phyloP scores from a whole-genome alignment of 805 yeast genomes.

The Brettanomyces naardenensis region DNA sequence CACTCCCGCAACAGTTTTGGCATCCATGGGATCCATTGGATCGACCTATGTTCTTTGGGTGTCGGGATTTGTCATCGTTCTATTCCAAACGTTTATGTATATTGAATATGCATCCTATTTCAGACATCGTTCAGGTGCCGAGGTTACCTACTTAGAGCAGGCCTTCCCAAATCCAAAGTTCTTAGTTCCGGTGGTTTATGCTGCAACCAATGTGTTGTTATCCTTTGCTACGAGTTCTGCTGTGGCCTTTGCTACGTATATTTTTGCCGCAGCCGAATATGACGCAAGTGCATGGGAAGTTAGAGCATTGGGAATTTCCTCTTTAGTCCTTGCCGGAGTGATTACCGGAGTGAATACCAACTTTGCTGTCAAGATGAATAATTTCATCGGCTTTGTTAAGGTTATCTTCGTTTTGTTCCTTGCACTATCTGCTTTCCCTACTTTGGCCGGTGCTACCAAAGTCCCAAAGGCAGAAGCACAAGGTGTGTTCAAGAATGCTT shows the following conservation, averaged over 20 bases:
- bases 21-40: conserved; percentile 36
- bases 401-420: conserved; percentile 63
- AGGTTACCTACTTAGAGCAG: conserved; percentile 71
- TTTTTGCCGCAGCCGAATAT: conserved; percentile 64
- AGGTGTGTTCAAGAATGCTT: conserved; percentile 26
- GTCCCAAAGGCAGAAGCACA: conserved; percentile 14
- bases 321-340: conserved; percentile 61
- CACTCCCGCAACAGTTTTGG: conserved; percentile 52
- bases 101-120: conserved; percentile 35
- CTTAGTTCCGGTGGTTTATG: conserved; percentile 57
- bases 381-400: conserved; percentile 63
- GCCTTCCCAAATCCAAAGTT: conserved; percentile 63
- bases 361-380: conserved; percentile 59
- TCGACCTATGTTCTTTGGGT: conserved; percentile 36
- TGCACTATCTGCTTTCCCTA: conserved; percentile 76
- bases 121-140: conserved; percentile 73
- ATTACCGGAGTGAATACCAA: conserved; percentile 55
- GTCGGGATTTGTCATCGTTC: conserved; percentile 31
- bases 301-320: conserved; percentile 69
- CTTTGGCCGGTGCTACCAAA: conserved; percentile 61
- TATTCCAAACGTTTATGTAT: conserved; percentile 30
- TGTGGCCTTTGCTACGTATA: conserved; percentile 70
- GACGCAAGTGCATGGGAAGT: conserved; percentile 69
- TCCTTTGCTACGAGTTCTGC: conserved; percentile 88
- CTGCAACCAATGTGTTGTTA: conserved; percentile 59